phyloP scores from a whole-genome alignment of 2,329 filamentous ascomycete genomes.

The Chaetomiaceae sp. region DNA sequence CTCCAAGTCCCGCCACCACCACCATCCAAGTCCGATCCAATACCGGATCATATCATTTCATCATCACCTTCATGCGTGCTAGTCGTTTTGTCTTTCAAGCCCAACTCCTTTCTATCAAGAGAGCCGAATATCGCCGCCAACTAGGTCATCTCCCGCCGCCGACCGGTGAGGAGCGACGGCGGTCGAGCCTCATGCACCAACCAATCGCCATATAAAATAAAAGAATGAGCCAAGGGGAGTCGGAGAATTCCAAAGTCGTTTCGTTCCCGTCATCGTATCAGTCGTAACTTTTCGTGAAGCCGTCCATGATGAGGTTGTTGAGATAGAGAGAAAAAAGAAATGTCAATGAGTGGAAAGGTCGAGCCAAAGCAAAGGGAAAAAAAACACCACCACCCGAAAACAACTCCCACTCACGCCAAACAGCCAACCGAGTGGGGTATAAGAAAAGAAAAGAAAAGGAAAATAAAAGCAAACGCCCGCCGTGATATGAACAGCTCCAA shows the following conservation, averaged over 20 bases:
- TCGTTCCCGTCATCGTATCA: slow-evolving; percentile 11
- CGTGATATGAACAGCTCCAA: slow-evolving; percentile 23
- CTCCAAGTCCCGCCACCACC: too few relatives aligned
- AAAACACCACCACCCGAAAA: neutral
- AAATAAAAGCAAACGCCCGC: slow-evolving; percentile 14
- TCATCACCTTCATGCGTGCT: slow-evolving; percentile 12
- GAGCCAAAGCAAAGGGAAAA: slow-evolving; percentile 1
- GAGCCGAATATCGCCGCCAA: neutral
- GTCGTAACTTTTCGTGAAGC: slow-evolving; percentile 14
- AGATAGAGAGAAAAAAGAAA: slow-evolving; percentile 7
- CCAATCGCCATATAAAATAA: neutral
- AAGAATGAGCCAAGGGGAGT: neutral
- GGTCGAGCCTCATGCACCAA: neutral
- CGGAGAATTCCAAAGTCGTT: slow-evolving; percentile 2
- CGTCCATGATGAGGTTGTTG: slow-evolving; percentile 11
- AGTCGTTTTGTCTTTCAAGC: slow-evolving; percentile 15
- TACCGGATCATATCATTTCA: slow-evolving; percentile 13
- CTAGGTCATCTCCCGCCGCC: neutral
- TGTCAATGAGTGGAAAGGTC: neutral
- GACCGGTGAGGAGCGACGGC: neutral
- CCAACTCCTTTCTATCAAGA: slow-evolving; percentile 22
- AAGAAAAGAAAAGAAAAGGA: slow-evolving; percentile 6
- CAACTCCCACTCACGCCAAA: neutral
- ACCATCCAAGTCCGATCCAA: neutral
- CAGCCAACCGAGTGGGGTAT: slow-evolving; percentile 8